These are phyloP conservation scores for Beauveria scarabaeidicola DNA, from an alignment of 2,329 filamentous ascomycete species.

Conservation along the genomic window DNA sequence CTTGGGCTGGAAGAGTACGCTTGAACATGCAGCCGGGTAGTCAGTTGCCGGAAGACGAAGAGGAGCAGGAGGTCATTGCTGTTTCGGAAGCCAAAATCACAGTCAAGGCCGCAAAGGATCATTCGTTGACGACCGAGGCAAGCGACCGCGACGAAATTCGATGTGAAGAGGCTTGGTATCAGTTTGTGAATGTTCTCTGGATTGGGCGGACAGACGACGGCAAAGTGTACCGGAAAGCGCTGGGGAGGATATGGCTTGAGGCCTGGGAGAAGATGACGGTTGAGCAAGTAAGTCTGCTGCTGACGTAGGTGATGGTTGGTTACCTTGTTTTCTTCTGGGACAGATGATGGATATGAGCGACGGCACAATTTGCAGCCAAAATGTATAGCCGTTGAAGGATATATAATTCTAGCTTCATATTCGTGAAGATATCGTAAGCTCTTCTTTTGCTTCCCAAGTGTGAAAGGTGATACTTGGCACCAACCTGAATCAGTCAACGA, in stretches of 20 bases:
- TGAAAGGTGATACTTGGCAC: no score
- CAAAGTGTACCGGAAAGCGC: constrained; percentile 8
- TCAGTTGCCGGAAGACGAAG: neutral
- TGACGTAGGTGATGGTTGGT: neutral
- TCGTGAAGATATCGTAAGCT: no score
- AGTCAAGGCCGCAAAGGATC: neutral
- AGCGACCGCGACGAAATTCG: neutral
- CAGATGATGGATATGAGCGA: neutral
- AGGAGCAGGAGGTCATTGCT: constrained; percentile 8
- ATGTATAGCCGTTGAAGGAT: no score
- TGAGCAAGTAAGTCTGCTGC: neutral
- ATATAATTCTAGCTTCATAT: no score
- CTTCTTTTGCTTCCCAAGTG: no score
- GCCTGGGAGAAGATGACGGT: constrained; percentile 10
- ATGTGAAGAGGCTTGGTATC: neutral
- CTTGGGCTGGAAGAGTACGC: constrained; percentile 6
- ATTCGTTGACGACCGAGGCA: neutral
- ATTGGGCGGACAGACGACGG: constrained; percentile 2
- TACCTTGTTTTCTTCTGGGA: neutral
- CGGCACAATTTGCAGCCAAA: no score
- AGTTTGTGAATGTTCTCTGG: constrained; percentile 11
- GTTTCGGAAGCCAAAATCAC: constrained; percentile 4
- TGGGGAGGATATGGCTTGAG: constrained; percentile 6
- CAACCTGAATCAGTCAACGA: no score
- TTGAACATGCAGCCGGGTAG: constrained; percentile 7